phyloP scores from a whole-genome alignment of 2,329 filamentous ascomycete species.

The Nemania diffusa region DNA sequence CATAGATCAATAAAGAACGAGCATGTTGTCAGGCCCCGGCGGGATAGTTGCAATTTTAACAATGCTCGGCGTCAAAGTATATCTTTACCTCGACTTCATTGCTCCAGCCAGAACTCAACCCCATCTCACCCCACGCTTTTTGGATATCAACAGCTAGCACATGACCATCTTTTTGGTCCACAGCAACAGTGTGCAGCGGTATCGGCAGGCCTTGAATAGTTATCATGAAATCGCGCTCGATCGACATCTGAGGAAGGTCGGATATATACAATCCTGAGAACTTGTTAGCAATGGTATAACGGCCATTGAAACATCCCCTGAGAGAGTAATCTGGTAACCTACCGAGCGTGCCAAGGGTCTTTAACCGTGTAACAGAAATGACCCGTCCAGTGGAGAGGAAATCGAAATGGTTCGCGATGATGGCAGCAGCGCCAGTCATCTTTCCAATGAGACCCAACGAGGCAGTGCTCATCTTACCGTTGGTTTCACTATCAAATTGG shows the following conservation, averaged over 20 bases:
- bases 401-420: conserved; percentile 70
- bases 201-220: conserved; percentile 78
- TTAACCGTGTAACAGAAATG: conserved; percentile 74
- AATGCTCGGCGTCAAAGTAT: conserved; percentile 58
- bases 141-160: conserved; percentile 83
- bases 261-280: conserved; percentile 78
- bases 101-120: conserved; percentile 76
- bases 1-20: no score
- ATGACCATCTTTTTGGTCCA: conserved; percentile 61
- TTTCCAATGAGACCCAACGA: conserved; percentile 84
- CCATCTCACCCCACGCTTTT: conserved; percentile 80
- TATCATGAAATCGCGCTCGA: conserved; percentile 76
- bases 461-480: conserved; percentile 64
- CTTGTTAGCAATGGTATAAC: conserved; percentile 27
- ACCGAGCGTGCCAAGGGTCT: conserved; percentile 81
- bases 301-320: not conserved
- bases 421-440: conserved; percentile 87
- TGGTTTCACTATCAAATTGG: conserved; percentile 60
- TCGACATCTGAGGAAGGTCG: conserved; percentile 67
- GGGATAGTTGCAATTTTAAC: conserved; percentile 22
- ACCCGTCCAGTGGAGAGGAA: conserved; percentile 67
- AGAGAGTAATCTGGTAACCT: conserved; percentile 43
- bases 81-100: conserved; percentile 81
- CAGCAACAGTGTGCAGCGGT: conserved; percentile 71
- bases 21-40: not conserved